These are phyloP conservation scores for Pontederia crassipes DNA, from an alignment of 176 grass and related monocot genomes.

Conservation along the genomic window DNA sequence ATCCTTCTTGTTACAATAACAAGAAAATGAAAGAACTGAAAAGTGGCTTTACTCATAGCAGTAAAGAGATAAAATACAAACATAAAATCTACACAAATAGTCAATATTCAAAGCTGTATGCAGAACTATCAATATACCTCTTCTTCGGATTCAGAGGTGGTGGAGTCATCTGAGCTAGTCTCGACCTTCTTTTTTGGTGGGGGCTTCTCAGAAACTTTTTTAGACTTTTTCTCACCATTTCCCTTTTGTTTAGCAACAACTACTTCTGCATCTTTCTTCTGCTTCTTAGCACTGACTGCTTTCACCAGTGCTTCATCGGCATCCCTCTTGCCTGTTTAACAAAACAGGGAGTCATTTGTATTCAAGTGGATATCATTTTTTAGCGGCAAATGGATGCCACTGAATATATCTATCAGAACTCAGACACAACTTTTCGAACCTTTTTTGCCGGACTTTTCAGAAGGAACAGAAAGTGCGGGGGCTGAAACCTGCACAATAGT, in stretches of 20 bases:
- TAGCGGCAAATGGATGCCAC: background rate
- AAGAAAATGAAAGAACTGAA: too few species aligned
- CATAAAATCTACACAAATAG: background rate
- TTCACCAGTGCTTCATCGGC: constrained; percentile 48
- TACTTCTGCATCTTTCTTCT: constrained; percentile 30
- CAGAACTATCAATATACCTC: constrained; percentile 8
- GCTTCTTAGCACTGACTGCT: constrained; percentile 51
- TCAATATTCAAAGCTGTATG: background rate
- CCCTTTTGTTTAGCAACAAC: constrained; percentile 4
- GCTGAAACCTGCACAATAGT: constrained; percentile 8
- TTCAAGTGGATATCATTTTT: background rate
- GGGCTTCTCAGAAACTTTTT: constrained; percentile 23
- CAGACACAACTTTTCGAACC: constrained; percentile 11
- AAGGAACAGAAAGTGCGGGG: constrained; percentile 4
- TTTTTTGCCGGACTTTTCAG: constrained; percentile 58
- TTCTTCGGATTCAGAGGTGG: constrained; percentile 28
- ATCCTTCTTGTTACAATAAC: too few species aligned
- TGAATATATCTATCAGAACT: background rate
- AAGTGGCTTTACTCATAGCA: too few species aligned
- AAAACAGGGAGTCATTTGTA: background rate
- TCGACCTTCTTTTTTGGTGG: constrained; percentile 31
- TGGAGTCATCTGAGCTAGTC: constrained; percentile 17
- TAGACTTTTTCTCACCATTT: constrained; percentile 29
- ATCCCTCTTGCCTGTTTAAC: constrained; percentile 52
- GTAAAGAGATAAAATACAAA: too few species aligned